A percentile compares a stretch with the other conserved stretches of the same genome.
Conservation (phyloP, 352 stramenopile species). For the Pythium utonaiense region DNA sequence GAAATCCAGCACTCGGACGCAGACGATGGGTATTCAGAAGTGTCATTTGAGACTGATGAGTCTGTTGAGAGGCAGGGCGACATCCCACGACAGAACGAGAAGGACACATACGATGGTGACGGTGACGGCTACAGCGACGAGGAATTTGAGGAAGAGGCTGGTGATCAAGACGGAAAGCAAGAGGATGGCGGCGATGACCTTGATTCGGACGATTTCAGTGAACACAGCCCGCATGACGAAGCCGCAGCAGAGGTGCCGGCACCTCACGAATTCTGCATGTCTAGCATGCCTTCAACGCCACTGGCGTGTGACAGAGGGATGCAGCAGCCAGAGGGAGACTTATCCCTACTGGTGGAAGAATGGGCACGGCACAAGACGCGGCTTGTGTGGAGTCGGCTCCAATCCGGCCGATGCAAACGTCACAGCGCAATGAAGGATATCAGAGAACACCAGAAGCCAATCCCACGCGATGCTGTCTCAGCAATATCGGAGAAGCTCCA, state of each 20-base stretch:
- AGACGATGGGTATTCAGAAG: not conserved
- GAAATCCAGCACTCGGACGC: not conserved
- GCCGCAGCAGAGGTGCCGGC: not conserved
- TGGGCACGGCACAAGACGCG: not conserved
- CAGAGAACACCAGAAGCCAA: not conserved
- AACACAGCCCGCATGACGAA: not conserved
- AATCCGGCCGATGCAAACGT: not conserved
- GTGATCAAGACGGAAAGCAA: not conserved
- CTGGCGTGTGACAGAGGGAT: not conserved
- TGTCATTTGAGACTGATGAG: not conserved
- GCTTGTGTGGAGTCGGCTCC: not conserved
- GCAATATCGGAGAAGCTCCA: not conserved
- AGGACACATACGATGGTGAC: not conserved
- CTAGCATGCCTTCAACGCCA: not conserved
- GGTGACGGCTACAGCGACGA: slow-evolving; percentile 7
- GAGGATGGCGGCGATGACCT: not conserved
- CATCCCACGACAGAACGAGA: not conserved
- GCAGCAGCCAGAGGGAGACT: not conserved
- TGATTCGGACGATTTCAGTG: slow-evolving; percentile 8
- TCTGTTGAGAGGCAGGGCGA: not conserved
- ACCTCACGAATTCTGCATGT: no score
- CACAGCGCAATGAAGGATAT: not conserved
- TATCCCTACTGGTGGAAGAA: not conserved
- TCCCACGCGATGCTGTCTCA: not conserved
- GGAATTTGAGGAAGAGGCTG: slow-evolving; percentile 8